Evolutionary conservation across 495 filamentous ascomycete genomes (phyloP).

Genomic region (Patellaria atrata): DNA sequence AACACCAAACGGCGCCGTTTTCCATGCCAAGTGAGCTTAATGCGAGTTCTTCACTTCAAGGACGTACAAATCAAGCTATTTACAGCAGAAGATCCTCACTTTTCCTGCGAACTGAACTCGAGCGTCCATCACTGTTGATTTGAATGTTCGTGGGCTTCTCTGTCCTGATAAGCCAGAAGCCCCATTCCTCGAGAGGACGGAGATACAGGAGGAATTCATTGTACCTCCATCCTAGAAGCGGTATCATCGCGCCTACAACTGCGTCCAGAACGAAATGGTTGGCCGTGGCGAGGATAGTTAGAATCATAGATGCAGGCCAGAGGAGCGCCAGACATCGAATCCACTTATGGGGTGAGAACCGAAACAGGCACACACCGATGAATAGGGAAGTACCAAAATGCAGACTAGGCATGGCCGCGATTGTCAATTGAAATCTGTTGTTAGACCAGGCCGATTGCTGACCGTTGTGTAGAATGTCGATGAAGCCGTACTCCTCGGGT

Average conservation of each 20-base stretch:
- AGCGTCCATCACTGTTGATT: too few species aligned
- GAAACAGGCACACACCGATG: conserved; percentile 4
- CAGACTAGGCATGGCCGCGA: conserved; percentile 12
- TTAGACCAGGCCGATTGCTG: conserved; percentile 4
- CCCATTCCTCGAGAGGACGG: conserved; percentile 5
- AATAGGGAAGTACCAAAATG: conserved; percentile 13
- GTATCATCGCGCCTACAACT: conserved; percentile 6
- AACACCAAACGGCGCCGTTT: too few species aligned
- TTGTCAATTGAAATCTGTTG: conserved; percentile 8
- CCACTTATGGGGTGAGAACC: conserved; percentile 4
- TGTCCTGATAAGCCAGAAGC: conserved; percentile 7
- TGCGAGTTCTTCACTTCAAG: too few species aligned
- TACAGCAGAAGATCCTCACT: too few species aligned
- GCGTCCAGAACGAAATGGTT: conserved; percentile 14
- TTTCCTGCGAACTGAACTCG: too few species aligned
- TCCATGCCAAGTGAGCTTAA: too few species aligned
- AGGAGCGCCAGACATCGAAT: conserved; percentile 6
- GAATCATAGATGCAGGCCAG: conserved; percentile 8
- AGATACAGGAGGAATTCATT: conserved; percentile 6
- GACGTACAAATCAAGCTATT: too few species aligned
- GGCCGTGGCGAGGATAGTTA: conserved; percentile 11
- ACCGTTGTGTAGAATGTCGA: conserved; percentile 5
- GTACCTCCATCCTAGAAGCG: conserved; percentile 3
- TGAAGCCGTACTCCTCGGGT: conserved; percentile 4
- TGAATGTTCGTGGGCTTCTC: conserved; percentile 7